Percentiles rank a stretch among this genome's conserved stretches.
Conservation (phyloP, 495 filamentous ascomycete species). For the Aspergillus cristatus region DNA sequence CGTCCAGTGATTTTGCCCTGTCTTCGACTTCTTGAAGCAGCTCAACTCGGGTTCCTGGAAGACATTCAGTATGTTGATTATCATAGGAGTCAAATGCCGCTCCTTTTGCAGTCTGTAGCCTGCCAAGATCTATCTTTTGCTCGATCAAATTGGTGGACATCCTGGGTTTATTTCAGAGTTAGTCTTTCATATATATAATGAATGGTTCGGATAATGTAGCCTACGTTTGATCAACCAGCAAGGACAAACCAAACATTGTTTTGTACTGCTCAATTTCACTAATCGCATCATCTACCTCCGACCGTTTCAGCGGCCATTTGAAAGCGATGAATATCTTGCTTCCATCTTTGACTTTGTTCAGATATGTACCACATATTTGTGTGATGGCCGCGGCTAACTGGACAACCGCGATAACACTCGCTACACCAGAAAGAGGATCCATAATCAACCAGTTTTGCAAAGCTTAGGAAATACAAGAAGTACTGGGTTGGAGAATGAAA, state of each 20-base stretch:
- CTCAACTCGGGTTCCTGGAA: constrained; percentile 16
- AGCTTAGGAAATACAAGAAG: too few species aligned
- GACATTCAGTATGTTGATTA: constrained; percentile 5
- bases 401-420: too few species aligned
- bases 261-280: constrained; percentile 24
- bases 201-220: constrained; percentile 1
- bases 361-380: too few species aligned
- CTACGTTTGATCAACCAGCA: constrained; percentile 34
- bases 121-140: constrained; percentile 3
- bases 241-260: constrained; percentile 22
- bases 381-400: too few species aligned
- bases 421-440: too few species aligned
- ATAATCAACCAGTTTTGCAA: too few species aligned
- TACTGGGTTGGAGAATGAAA: too few species aligned
- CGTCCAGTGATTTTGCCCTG: constrained; percentile 11
- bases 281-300: constrained; percentile 27
- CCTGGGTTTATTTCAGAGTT: constrained; percentile 1
- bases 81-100: background rate
- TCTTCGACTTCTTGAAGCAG: constrained; percentile 11
- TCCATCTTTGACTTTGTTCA: too few species aligned
- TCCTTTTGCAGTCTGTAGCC: background rate
- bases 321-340: too few species aligned
- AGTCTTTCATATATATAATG: background rate
- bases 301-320: constrained; percentile 34
- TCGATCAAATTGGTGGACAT: background rate